Conservation (phyloP, 768 basidiomycete genomes). For the Lenzites betulinus region DNA sequence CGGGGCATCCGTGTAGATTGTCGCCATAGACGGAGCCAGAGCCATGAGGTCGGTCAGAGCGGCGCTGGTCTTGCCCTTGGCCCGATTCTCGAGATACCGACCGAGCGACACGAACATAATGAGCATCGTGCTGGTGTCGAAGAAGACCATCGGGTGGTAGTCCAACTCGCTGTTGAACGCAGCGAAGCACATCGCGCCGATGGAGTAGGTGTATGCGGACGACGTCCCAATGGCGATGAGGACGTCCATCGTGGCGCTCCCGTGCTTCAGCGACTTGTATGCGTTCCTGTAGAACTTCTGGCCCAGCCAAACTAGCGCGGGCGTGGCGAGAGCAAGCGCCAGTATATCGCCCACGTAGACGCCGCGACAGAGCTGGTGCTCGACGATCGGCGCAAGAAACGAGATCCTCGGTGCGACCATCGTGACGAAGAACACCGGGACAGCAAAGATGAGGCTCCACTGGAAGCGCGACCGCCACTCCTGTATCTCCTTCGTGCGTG, state of each 20-base stretch:
- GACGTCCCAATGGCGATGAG: conserved; percentile 95
- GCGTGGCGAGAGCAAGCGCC: conserved; percentile 76
- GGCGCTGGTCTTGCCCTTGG: conserved; percentile 96
- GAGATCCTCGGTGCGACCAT: conserved; percentile 81
- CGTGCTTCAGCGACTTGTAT: conserved; percentile 88
- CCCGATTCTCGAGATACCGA: conserved; percentile 92
- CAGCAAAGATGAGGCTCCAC: conserved; percentile 73
- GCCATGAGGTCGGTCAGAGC: conserved; percentile 97
- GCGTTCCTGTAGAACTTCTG: conserved; percentile 85
- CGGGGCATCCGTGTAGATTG: conserved; percentile 87
- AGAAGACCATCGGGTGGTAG: conserved; percentile 87
- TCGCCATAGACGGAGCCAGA: conserved; percentile 93
- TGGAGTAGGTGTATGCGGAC: conserved; percentile 90
- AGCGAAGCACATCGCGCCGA: conserved; percentile 67
- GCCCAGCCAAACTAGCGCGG: conserved; percentile 93
- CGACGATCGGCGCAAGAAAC: conserved; percentile 55
- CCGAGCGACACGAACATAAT: conserved; percentile 97
- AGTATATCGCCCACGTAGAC: conserved; percentile 84
- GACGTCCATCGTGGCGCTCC: conserved; percentile 95
- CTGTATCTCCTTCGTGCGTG: conserved; percentile 86
- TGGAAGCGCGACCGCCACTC: conserved; percentile 85
- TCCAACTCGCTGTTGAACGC: conserved; percentile 61
- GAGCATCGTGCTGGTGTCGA: conserved; percentile 99
- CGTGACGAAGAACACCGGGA: conserved; percentile 91
- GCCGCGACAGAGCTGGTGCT: conserved; percentile 55